Base-by-base conservation (phyloP, 768 basidiomycete genomes). In the Suillus plorans region DNA sequence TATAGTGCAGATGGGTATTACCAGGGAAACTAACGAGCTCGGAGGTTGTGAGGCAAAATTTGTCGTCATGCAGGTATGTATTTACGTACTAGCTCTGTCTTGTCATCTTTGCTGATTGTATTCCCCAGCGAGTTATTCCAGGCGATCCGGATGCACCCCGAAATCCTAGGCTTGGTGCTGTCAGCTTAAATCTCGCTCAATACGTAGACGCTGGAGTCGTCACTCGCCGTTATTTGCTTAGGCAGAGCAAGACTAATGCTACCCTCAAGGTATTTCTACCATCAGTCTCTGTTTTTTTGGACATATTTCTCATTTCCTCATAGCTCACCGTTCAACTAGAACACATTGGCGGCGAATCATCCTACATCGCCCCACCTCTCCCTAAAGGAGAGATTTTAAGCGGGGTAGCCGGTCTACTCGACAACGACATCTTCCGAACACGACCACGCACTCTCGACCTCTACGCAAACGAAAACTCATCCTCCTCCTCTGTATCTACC, bases 231-330 rank as follows among this genome's bases (percentile, higher is more conserved):
- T 90, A 91, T 74, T 80, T 92, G 8, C 76, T 92, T 6, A 80
- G 85, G 57, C 84, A 90, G 69, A 91, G 89, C 69, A 91, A 90
- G 76, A 91, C 87, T 45, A 94, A 94, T 68, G 90, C 92, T 1
- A 89, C 87, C 7, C 79, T 94, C 57, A 89, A 89, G 81, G 89
- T 90, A 52, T 56, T 45, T 60, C 20, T 10, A 3, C 4, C n/a
- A 7, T 39, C 52, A 31, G 41, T 22, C 8, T 12, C 59, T 13
- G 10, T 25, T 7, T 14, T 45, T 14, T 3, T 14, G n/a, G 20
- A 49, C 22, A 25, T 14, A 49, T 13, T 9, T 20, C 22, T 1
- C 6, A 49, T 49, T 25, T 25, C 49, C 6, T 14, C 13, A 8
- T 25, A 49, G 85, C 79, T 92, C 10, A 85, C 88, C 5, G 81